Evolutionary conservation across 1,284 basidiomycete genomes (phyloP), one percentile per base, ranked within the genome.

Genomic region (Malassezia restricta): DNA sequence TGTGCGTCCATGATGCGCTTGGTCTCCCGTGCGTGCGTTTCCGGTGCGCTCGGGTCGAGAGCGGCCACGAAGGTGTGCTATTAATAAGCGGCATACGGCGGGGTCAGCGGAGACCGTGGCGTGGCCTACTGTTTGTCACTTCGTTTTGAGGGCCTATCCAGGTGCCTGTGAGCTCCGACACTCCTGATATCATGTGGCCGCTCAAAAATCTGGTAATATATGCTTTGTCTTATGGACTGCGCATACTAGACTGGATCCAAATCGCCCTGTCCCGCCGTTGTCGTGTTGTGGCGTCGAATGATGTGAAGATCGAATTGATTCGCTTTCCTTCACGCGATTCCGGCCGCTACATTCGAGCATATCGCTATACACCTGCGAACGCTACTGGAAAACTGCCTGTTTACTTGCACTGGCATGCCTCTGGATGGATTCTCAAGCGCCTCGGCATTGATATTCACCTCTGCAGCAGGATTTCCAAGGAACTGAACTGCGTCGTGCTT

Each of bases 381-480:
- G 47, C 15, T 3, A 30, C 5, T 6, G 52, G 41, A 5, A 51
- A 58, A 12, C 45, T 59, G 4, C 57, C 60, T 15, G 53, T 58
- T 5, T 52, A 62, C 27, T n/a, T 64, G 45, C 60, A 49, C 47
- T 56, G 55, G 52, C 61, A 63, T 30, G 61, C 57, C 3, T 56
- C 54, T 14, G 61, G 61, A 11, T 63, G 48, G 48, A 27, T 55
- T 17, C 43, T 55, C n/a, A 45, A 43, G 33, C 53, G 53, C 15
- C 48, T 55, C 11, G 53, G 53, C 6, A 30, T 49, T 3, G 53
- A 55, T 43, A 15, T 28, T 15, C 33, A 46, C 24, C 40, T 49
- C 40, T 48, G 24, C 38, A 17, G 17, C 11, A 11, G n/a, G 11
- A 7, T 55, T 17, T 28, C 39, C 15, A 17, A 41, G 38, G 37